These are phyloP conservation scores for Platanthera guangdongensis DNA, from an alignment of 106 monocot genomes.

Conservation along the genomic window DNA sequence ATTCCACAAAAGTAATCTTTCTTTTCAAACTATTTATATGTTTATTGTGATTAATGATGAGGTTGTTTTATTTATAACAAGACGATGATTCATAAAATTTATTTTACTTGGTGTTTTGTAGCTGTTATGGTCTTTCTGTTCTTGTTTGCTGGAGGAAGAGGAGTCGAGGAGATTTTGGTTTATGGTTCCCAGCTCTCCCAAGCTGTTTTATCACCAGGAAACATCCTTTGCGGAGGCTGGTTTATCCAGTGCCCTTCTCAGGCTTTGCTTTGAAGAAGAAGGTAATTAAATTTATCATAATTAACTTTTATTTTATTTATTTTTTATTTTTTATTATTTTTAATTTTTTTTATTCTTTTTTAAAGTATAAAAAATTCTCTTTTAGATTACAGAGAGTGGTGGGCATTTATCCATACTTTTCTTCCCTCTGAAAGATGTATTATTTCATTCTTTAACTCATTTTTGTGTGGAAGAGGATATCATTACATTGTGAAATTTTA, in stretches of 20 bases:
- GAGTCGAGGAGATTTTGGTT: not conserved
- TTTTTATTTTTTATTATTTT: not conserved
- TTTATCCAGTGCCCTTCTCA: not conserved
- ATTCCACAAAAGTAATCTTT: not conserved
- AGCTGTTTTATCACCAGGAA: not conserved
- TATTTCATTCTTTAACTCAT: too few relatives aligned
- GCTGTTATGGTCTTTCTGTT: constrained; percentile 1
- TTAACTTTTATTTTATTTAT: not conserved
- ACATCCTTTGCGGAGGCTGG: not conserved
- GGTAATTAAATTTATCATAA: not conserved
- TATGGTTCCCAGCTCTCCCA: not conserved
- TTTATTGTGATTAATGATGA: not conserved
- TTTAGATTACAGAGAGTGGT: too few relatives aligned
- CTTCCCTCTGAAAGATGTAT: too few relatives aligned
- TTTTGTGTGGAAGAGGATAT: too few relatives aligned
- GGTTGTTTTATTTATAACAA: not conserved
- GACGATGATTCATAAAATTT: not conserved
- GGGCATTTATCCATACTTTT: too few relatives aligned
- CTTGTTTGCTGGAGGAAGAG: not conserved
- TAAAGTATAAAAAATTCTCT: too few relatives aligned
- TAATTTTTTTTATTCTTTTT: not conserved
- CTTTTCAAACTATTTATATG: not conserved
- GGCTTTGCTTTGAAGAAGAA: not conserved
- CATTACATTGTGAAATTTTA: too few relatives aligned
- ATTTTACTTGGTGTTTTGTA: not conserved